Percentiles rank a stretch among this genome's conserved stretches.
phyloP scores from a whole-genome alignment of 192 early-diverging fungal genomes.

The Entophlyctis luteolus region DNA sequence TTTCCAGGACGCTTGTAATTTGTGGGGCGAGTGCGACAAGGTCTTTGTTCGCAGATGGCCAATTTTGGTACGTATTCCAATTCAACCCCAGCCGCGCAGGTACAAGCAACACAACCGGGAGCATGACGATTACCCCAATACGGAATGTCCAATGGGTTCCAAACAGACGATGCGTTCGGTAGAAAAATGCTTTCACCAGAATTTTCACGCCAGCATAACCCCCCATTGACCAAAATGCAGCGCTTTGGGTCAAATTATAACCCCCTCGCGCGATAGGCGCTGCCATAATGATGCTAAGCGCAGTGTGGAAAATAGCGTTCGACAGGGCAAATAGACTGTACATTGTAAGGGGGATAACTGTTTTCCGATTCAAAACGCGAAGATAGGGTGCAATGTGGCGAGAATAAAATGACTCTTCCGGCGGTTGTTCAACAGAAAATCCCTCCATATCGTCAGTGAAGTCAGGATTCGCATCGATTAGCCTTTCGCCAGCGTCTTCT shows the following conservation, averaged over 20 bases:
- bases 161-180: constrained; percentile 25
- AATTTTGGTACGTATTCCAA: constrained; percentile 7
- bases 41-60: too few species aligned
- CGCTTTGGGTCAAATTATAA: constrained; percentile 24
- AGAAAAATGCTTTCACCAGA: constrained; percentile 32
- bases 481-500: too few species aligned
- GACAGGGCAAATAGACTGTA: constrained; percentile 28
- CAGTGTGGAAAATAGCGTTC: constrained; percentile 36
- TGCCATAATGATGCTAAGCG: constrained; percentile 35
- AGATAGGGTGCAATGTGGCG: constrained; percentile 25
- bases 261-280: constrained; percentile 25
- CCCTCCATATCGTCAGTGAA: neutral
- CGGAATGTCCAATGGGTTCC: constrained; percentile 34
- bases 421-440: neutral
- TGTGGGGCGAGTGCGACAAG: neutral
- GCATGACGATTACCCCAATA: constrained; percentile 26
- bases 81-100: constrained; percentile 18
- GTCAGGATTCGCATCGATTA: too few species aligned
- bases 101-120: constrained; percentile 29
- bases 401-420: neutral
- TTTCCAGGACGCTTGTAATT: neutral
- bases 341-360: constrained; percentile 28
- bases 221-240: constrained; percentile 28
- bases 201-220: constrained; percentile 29
- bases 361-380: constrained; percentile 15